Conservation (phyloP, 441 rosid species). For the Populus hybrid region DNA sequence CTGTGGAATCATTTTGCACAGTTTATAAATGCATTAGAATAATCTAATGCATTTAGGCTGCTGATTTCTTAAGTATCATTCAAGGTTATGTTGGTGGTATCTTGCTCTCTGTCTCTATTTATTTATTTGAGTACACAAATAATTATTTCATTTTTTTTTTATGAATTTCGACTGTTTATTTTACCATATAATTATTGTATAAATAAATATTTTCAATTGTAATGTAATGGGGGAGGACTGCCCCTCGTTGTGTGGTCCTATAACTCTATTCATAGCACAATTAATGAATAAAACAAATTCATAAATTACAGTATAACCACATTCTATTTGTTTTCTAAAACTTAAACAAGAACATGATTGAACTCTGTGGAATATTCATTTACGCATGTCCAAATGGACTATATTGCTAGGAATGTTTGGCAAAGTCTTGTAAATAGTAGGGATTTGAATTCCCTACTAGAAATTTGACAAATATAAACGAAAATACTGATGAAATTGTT, state of each 20-base stretch:
- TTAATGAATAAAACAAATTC: neutral
- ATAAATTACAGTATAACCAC: too few species aligned
- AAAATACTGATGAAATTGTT: too few species aligned
- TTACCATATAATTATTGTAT: too few species aligned
- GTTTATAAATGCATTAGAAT: conserved; percentile 11
- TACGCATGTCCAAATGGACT: too few species aligned
- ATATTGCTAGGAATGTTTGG: too few species aligned
- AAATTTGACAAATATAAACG: too few species aligned
- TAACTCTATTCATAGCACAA: neutral
- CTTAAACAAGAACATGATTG: too few species aligned
- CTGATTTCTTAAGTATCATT: neutral
- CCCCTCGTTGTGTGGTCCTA: neutral
- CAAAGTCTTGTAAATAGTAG: too few species aligned
- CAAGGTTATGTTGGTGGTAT: neutral
- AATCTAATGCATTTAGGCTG: neutral
- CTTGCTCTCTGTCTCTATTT: neutral
- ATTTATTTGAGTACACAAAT: neutral
- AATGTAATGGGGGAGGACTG: neutral
- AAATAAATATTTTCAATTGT: neutral
- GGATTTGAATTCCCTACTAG: too few species aligned
- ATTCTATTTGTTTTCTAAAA: too few species aligned
- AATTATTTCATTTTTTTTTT: too few species aligned
- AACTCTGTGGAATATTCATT: too few species aligned
- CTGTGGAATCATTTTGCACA: conserved; percentile 28
- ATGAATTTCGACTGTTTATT: neutral